Conservation (phyloP, 192 early-diverging fungal genomes). For the Entrophospora sp. region DNA sequence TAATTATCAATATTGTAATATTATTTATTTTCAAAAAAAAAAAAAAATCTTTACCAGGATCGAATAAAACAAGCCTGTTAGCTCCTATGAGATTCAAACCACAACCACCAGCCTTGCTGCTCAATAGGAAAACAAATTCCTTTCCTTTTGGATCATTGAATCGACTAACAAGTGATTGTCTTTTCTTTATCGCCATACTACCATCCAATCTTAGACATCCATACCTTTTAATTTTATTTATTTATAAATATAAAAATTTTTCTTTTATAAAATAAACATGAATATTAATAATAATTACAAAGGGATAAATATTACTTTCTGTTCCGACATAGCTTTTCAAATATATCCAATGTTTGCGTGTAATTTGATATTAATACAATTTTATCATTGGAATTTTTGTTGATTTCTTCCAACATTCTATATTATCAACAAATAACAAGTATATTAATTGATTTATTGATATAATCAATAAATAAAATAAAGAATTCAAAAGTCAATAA, state of each 20-base stretch:
- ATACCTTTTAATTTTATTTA: conserved; percentile 45
- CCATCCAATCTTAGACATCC: conserved; percentile 85
- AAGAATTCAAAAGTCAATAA: not conserved
- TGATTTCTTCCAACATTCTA: conserved; percentile 66
- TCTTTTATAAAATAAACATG: not conserved
- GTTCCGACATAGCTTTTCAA: conserved; percentile 78
- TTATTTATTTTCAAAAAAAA: not conserved
- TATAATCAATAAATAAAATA: not conserved
- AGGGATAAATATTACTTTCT: conserved; percentile 43
- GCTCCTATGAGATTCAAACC: conserved; percentile 98
- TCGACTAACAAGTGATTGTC: conserved; percentile 90
- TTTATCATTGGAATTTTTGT: conserved; percentile 73
- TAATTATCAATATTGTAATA: not conserved
- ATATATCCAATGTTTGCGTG: conserved; percentile 93
- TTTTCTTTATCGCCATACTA: conserved; percentile 80
- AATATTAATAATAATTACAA: not conserved
- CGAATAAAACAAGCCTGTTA: conserved; percentile 92
- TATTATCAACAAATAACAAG: not conserved
- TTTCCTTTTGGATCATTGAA: conserved; percentile 86
- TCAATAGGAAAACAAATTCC: conserved; percentile 92
- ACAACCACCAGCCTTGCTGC: conserved; percentile 98
- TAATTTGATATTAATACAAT: conserved; percentile 99
- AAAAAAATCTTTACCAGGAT: conserved; percentile 43
- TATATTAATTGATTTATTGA: no score
- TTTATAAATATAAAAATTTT: no score